A percentile compares a stretch with the other conserved stretches of the same genome.
Conservation (phyloP, 768 basidiomycete species). For the Boletus pseudo-olivaceus region DNA sequence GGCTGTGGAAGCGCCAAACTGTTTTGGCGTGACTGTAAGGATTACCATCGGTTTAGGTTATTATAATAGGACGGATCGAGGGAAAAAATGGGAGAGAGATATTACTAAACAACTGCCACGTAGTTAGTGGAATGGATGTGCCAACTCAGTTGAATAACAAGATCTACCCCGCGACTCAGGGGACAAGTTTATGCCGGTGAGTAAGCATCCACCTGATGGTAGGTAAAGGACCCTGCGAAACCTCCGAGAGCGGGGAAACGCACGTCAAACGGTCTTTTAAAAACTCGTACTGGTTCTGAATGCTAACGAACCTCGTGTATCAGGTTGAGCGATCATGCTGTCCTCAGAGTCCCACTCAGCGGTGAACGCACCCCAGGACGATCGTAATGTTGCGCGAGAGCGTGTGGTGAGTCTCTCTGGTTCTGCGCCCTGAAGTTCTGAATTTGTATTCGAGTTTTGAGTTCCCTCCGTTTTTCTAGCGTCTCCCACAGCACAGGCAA, state of each 20-base stretch:
- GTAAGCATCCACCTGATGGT: neutral
- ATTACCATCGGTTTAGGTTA: too few species aligned
- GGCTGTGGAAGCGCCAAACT: neutral
- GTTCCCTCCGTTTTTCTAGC: neutral
- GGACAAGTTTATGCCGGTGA: conserved; percentile 4
- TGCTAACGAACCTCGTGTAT: neutral
- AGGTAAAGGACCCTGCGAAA: conserved; percentile 6
- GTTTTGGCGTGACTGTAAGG: neutral
- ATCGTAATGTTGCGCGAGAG: neutral
- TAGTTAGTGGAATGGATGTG: neutral
- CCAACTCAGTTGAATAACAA: neutral
- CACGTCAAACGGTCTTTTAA: conserved; percentile 1
- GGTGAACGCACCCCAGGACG: neutral
- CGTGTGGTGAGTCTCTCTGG: conserved; percentile 9
- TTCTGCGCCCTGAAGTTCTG: neutral
- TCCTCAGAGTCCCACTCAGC: neutral
- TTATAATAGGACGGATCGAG: neutral
- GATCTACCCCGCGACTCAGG: neutral
- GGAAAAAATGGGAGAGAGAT: neutral
- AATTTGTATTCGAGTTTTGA: conserved; percentile 1
- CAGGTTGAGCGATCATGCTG: neutral
- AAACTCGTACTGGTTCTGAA: neutral
- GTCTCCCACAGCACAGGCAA: neutral
- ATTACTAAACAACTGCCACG: neutral
- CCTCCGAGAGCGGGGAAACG: neutral